A percentile compares a stretch with the other conserved stretches of the same genome.
phyloP scores from a whole-genome alignment of 2,329 filamentous ascomycete species.

The Pestalotiopsis sp. region DNA sequence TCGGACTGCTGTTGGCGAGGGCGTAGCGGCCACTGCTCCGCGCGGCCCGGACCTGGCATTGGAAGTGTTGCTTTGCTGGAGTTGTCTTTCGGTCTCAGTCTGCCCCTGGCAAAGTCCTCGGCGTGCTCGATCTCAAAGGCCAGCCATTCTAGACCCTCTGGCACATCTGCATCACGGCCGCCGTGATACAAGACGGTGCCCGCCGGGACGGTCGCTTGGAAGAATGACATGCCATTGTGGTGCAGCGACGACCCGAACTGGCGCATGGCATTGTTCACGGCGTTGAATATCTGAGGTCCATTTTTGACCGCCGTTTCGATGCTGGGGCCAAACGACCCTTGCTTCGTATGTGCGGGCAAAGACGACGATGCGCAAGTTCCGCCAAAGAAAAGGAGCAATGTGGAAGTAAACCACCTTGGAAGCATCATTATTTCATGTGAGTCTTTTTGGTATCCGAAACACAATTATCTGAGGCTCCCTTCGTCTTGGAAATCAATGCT shows the following conservation, averaged over 20 bases:
- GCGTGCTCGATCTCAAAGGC: conserved; percentile 79
- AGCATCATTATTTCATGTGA: background rate
- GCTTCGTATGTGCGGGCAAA: background rate
- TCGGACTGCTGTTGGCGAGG: background rate
- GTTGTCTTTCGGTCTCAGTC: background rate
- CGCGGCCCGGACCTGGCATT: background rate
- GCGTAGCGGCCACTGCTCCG: background rate
- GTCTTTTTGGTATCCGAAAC: background rate
- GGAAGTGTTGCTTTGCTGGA: background rate
- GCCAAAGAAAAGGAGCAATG: background rate
- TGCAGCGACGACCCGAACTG: conserved; percentile 74
- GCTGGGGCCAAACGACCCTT: conserved; percentile 32
- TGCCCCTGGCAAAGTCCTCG: conserved; percentile 55
- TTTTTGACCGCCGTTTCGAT: conserved; percentile 45
- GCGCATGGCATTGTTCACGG: conserved; percentile 68
- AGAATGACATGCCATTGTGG: conserved; percentile 76
- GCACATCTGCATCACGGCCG: conserved; percentile 39
- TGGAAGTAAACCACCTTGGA: background rate
- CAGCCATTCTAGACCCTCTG: conserved; percentile 65
- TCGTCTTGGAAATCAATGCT: background rate
- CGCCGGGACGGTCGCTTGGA: conserved; percentile 63
- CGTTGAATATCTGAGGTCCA: conserved; percentile 70
- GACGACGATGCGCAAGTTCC: background rate
- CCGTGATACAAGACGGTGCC: conserved; percentile 72
- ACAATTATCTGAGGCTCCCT: background rate